Evolutionary conservation across 306 rosid genomes (phyloP).

Genomic region (Quercus robur): DNA sequence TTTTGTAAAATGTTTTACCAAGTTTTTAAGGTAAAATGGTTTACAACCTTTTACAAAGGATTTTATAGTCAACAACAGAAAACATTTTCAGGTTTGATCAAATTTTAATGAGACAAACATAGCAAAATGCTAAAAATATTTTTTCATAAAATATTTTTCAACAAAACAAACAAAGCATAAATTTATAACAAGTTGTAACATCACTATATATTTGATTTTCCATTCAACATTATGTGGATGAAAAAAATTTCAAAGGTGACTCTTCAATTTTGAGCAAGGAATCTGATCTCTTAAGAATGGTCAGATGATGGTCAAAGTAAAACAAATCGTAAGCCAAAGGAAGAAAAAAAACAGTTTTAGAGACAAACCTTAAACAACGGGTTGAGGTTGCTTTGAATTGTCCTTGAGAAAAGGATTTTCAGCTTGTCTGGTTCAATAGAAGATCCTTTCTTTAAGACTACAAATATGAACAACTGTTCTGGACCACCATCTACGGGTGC

Average conservation of each 20-base stretch:
- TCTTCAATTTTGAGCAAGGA: neutral
- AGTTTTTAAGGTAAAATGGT: too few species aligned
- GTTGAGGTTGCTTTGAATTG: slow-evolving; percentile 70
- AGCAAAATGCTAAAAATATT: too few species aligned
- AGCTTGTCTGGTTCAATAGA: slow-evolving; percentile 42
- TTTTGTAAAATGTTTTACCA: too few species aligned
- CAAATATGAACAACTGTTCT: slow-evolving; percentile 62
- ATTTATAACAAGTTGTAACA: too few species aligned
- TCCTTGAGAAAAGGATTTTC: slow-evolving; percentile 52
- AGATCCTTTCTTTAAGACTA: slow-evolving; percentile 53
- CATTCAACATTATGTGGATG: neutral
- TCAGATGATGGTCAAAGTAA: neutral
- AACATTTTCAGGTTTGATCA: too few species aligned
- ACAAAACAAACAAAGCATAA: too few species aligned
- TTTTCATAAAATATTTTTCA: too few species aligned
- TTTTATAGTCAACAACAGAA: too few species aligned
- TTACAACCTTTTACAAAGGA: too few species aligned
- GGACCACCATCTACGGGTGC: slow-evolving; percentile 66
- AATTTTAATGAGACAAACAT: too few species aligned
- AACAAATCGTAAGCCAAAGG: neutral
- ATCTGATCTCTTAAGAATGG: neutral
- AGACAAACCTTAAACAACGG: slow-evolving; percentile 70
- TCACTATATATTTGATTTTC: neutral
- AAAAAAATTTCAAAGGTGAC: neutral
- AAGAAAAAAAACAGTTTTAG: neutral